Evolutionary conservation across 257 asterid species (phyloP), one percentile per base, ranked within the genome.

Genomic region (Apocynum venetum): DNA sequence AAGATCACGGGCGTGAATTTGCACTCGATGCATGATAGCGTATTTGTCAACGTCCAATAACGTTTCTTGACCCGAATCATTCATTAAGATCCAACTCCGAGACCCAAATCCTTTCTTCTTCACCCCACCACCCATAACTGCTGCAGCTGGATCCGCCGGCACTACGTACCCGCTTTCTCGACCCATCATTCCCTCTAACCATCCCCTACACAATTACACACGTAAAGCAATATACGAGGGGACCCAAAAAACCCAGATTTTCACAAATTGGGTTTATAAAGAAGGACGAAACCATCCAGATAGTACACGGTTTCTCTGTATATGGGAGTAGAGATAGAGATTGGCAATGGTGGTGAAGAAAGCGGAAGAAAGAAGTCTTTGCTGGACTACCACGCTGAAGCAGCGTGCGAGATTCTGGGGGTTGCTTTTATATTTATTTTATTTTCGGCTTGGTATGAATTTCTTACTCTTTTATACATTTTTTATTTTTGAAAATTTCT

Each of bases 1-100:
- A 69, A 92, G 95, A 86, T 95, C 97, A 43, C 98, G 98, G 0
- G 97, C 96, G 82, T 92, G 97, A 36, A 94, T 92, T 86, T 90
- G 96, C 76, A 89, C 96, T 55, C 97, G 94, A 73, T 90, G 97
- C 97, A 94, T 94, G 88, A 94, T 92, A 41, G 87, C 88, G 59
- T 92, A 92, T 77, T 94, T 94, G 67, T 94, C 97, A 13, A 88
- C 96, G 77, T 92, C 97, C 59, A 94, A 71, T 0, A 87, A 55
- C 9, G 75, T 70, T 67, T 94, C 98, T 7, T 85, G 73, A 13
- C 98, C 98, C 8, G 87, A 80, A 7, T 85, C 83, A 77, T 89
- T 92, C 83, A 94, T 83, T 6, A 89, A 72, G 17, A 94, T 83
- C 98, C 98, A 92, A 80, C 91, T 93, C 78, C 97, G 82, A 44